Evolutionary conservation across 1,284 basidiomycete species (phyloP).

Genomic region (Ustilago lituana): DNA sequence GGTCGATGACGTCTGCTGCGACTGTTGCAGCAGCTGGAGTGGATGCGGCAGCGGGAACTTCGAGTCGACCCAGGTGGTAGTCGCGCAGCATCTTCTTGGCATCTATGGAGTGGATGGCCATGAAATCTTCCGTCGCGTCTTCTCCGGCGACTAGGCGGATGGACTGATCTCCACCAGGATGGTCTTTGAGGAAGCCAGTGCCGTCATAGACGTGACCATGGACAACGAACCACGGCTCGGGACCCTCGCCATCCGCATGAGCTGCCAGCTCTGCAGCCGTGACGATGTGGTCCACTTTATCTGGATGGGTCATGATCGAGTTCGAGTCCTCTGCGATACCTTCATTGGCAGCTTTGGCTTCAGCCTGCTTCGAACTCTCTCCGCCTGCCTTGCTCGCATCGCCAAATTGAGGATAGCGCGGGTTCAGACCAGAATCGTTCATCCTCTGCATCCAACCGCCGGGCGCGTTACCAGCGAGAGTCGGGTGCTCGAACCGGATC

Average conservation of each 20-base stretch:
- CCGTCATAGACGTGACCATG: slow-evolving; percentile 73
- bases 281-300: slow-evolving; percentile 69
- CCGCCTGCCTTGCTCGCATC: slow-evolving; percentile 5
- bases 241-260: slow-evolving; percentile 68
- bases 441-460: slow-evolving; percentile 77
- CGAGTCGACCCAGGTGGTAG: slow-evolving; percentile 64
- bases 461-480: slow-evolving; percentile 71
- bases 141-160: slow-evolving; percentile 74
- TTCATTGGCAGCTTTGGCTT: neutral
- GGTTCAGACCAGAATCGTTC: slow-evolving; percentile 71
- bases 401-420: slow-evolving; percentile 68
- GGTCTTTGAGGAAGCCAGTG: slow-evolving; percentile 72
- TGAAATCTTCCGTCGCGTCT: slow-evolving; percentile 76
- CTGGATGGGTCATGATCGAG: slow-evolving; percentile 47
- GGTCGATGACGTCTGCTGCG: slow-evolving; percentile 33
- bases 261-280: slow-evolving; percentile 71
- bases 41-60: slow-evolving; percentile 2
- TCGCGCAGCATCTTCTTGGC: slow-evolving; percentile 71
- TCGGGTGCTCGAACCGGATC: slow-evolving; percentile 75
- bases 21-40: neutral
- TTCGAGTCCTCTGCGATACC: slow-evolving; percentile 43
- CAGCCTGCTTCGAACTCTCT: neutral
- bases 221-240: slow-evolving; percentile 75
- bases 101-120: slow-evolving; percentile 73
- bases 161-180: slow-evolving; percentile 75